phyloP scores from a whole-genome alignment of 2,329 filamentous ascomycete species.

The Ceratocystis huliohia region DNA sequence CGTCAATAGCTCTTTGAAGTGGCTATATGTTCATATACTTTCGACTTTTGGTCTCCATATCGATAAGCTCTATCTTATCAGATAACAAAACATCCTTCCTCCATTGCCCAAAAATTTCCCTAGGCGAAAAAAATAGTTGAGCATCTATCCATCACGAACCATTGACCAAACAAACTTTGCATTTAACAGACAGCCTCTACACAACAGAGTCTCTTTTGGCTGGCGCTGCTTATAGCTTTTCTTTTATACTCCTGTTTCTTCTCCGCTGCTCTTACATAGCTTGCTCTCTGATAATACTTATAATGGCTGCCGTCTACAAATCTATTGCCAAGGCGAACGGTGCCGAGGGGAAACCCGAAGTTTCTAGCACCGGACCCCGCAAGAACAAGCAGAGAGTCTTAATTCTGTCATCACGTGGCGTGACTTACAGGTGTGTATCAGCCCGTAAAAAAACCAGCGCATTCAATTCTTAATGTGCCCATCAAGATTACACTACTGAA shows the following conservation, averaged over 20 bases:
- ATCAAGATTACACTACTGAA: no score
- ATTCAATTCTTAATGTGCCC: no score
- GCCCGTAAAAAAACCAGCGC: neutral
- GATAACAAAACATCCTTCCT: slow-evolving; percentile 9
- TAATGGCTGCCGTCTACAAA: slow-evolving; percentile 65
- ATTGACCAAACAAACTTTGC: neutral
- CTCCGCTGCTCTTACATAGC: neutral
- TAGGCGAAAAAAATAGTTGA: slow-evolving; percentile 17
- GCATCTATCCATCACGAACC: slow-evolving; percentile 6
- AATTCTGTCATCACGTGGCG: slow-evolving; percentile 82
- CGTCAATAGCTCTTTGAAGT: no score
- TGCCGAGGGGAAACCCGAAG: slow-evolving; percentile 35
- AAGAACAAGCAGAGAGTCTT: slow-evolving; percentile 68
- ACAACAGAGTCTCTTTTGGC: neutral
- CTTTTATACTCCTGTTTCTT: slow-evolving; percentile 19
- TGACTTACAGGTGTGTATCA: slow-evolving; percentile 59
- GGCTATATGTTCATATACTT: slow-evolving; percentile 4
- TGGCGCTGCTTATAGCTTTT: neutral
- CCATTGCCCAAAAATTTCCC: slow-evolving; percentile 20
- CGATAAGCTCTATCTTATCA: slow-evolving; percentile 20
- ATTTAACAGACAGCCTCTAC: neutral
- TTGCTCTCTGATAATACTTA: neutral
- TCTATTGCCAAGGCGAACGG: slow-evolving; percentile 50
- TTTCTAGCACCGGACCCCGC: slow-evolving; percentile 36
- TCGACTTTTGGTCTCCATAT: slow-evolving; percentile 3